phyloP scores from a whole-genome alignment of 2,329 filamentous ascomycete genomes.

The Aspergillus sp. region DNA sequence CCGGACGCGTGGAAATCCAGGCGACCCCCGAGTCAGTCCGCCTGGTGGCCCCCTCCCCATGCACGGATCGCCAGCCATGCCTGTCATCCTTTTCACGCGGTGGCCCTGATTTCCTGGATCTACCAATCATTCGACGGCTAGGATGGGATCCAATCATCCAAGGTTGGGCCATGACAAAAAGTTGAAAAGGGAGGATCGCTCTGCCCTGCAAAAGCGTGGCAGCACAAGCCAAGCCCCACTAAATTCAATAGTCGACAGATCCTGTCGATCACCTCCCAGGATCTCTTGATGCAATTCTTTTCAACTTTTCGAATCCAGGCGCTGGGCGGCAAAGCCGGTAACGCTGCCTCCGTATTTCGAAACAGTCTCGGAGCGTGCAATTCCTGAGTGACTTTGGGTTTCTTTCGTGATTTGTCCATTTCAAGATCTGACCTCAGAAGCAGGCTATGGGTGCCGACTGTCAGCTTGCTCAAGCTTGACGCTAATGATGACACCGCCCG shows the following conservation, averaged over 20 bases:
- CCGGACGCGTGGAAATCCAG: background rate
- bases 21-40: background rate
- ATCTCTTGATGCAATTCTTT: slow-evolving; percentile 25
- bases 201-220: slow-evolving; percentile 18
- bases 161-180: slow-evolving; percentile 7
- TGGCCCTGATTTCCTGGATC: slow-evolving; percentile 6
- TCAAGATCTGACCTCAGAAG: background rate
- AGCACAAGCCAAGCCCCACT: slow-evolving; percentile 30
- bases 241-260: slow-evolving; percentile 42
- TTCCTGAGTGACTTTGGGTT: background rate
- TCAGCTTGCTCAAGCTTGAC: slow-evolving; percentile 9
- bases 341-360: background rate
- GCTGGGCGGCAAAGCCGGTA: background rate
- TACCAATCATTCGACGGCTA: slow-evolving; percentile 7
- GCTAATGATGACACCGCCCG: slow-evolving; percentile 17
- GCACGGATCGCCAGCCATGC: slow-evolving; percentile 19
- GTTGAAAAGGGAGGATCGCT: slow-evolving; percentile 1
- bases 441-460: background rate
- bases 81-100: slow-evolving; percentile 18
- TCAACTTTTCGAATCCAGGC: slow-evolving; percentile 1
- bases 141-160: slow-evolving; percentile 4
- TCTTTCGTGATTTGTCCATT: slow-evolving; percentile 10
- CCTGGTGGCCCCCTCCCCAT: background rate
- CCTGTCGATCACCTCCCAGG: slow-evolving; percentile 35
- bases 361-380: background rate